Base-by-base conservation (phyloP, 345 rosid species). In the Brassica incana region DNA sequence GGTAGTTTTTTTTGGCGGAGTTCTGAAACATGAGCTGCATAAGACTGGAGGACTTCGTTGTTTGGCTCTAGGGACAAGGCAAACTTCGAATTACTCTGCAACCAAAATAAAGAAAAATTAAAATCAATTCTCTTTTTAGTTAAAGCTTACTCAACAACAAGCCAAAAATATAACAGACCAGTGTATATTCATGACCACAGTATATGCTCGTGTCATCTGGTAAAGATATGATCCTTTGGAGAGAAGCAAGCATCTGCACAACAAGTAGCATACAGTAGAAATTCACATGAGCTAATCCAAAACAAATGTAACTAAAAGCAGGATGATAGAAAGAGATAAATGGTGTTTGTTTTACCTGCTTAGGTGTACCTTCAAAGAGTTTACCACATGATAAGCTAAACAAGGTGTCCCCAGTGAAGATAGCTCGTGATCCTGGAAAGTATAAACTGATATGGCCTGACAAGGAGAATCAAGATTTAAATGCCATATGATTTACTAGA, bases 341-440 rank as follows among this genome's bases (percentile, higher is more conserved):
- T 25, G 16, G 11, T 62, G 64, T 38, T 72, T 12, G 54, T 45
- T n/a, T 52, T 83, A 95, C 97, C 95, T 95, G 86, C 80, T 86
- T 88, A 27, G 94, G 92, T 15, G 90, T 89, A 67, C 99, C 97
- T 87, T 95, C 99, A 63, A 95, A 90, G 69, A 95, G 97, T 85
- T 90, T 92, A 85, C 99, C 99, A 80, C 99, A 95, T 32, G 97
- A 91, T 83, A 95, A 86, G 91, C 99, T 95, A 80, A 95, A 92
- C 84, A 95, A 86, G 12, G 97, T 89, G 85, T 95, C 99, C 65
- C 97, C 99, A 0, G 97, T 86, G 77, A 95, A 95, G 66, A 95
- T 87, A 7, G 88, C 91, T 62, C 91, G 90, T 35, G 99, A 86
- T 65, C 94, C 87, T 63, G 95, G 97, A 77, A 95, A 92, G 87